Evolutionary conservation across 768 basidiomycete species (phyloP), one percentile per base, ranked within the genome.

Genomic region (Pleurotus platypus): DNA sequence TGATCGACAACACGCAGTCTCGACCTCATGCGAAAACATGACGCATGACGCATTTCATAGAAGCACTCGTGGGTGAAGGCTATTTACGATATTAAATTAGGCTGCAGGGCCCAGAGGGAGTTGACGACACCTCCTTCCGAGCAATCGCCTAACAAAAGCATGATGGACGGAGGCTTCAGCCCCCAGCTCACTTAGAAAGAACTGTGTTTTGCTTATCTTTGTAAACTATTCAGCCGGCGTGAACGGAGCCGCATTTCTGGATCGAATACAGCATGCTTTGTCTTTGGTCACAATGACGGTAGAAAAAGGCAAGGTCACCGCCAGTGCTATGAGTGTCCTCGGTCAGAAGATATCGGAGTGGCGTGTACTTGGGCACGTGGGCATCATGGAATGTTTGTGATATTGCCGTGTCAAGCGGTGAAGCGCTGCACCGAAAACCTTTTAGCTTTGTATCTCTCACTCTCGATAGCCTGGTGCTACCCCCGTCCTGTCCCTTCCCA

Each of bases 381-480:
- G 49, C 18, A 38, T 53, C 40, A 24, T 53, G 51, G 51, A 53
- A 53, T 53, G 51, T 53, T 53, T 53, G 51, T 40, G 50, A 40
- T 53, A 53, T 39, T 20, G 51, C 51, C 51, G 51, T 53, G 51
- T 53, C 51, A 53, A 40, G 51, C 51, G 51, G 51, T 53, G 51
- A 40, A 9, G n/a, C 38, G 37, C 42, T 16, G 42, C 49, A 27
- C 24, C 13, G 49, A n/a, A 50, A 27, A 8, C 49, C 49, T 37
- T 53, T 39, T 53, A 53, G 38, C 50, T 53, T 53, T 39, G 51
- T 53, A 39, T 30, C 22, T 45, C 42, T 22, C n/a, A 45, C 39
- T 53, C 38, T 50, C 16, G 22, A 40, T 53, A 53, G 51, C 51
- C 51, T 53, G 51, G 51, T 42, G 51, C 51, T 53, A 53, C 27